These are phyloP conservation scores for Aspergillus sclerotialis DNA, from an alignment of 2,329 filamentous ascomycete genomes.

Conservation along the genomic window DNA sequence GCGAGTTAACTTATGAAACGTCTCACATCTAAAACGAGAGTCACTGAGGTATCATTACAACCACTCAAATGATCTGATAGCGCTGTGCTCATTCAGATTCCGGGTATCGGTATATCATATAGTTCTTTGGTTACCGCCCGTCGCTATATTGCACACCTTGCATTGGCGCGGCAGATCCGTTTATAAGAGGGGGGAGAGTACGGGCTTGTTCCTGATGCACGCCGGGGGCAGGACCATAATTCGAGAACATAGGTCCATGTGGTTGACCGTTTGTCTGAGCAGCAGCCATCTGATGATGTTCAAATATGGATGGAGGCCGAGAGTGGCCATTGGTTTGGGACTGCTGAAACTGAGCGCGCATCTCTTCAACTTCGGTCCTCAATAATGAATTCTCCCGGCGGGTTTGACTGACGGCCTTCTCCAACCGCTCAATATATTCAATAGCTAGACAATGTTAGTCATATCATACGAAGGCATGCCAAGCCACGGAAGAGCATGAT, in stretches of 20 bases:
- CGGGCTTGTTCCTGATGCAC: conserved; percentile 37
- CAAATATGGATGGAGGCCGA: conserved; percentile 26
- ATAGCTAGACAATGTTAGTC: conserved; percentile 31
- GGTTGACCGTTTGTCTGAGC: conserved; percentile 28
- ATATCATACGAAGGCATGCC: not conserved
- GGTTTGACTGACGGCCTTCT: conserved; percentile 31
- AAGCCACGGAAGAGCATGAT: not conserved
- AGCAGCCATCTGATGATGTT: conserved; percentile 27
- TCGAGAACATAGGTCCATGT: conserved; percentile 23
- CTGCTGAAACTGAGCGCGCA: conserved; percentile 33
- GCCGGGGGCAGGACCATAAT: conserved; percentile 19
- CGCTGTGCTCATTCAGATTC: conserved; percentile 1
- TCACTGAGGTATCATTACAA: not conserved
- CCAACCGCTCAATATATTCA: conserved; percentile 41
- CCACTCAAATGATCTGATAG: conserved; percentile 2
- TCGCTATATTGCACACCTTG: conserved; percentile 47
- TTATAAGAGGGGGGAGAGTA: conserved; percentile 42
- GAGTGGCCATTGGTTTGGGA: conserved; percentile 27
- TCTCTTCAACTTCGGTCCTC: conserved; percentile 29
- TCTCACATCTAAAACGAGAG: conserved; percentile 12
- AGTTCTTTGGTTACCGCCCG: no score
- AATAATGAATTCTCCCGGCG: conserved; percentile 34
- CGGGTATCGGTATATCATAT: no score
- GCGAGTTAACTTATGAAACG: conserved; percentile 1
- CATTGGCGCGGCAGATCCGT: conserved; percentile 39